A percentile compares a stretch with the other conserved stretches of the same genome.
Conservation (phyloP, 345 rosid genomes). For the Anacardium occidentale region DNA sequence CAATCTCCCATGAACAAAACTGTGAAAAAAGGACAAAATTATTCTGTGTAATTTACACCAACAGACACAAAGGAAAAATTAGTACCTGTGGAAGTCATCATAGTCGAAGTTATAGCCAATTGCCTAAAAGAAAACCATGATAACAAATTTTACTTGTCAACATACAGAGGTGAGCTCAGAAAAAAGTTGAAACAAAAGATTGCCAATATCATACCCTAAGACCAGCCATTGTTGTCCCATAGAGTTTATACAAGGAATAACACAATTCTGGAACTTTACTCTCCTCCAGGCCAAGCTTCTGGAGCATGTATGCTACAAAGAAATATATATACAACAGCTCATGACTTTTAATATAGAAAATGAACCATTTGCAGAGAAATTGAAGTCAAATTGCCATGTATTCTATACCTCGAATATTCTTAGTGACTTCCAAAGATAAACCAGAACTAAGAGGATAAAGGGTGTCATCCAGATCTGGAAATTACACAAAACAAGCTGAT, state of each 20-base stretch:
- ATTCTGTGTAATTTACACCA: neutral
- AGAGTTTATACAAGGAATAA: constrained; percentile 62
- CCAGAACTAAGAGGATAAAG: constrained; percentile 80
- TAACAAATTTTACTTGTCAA: neutral
- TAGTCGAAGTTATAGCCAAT: constrained; percentile 73
- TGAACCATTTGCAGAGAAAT: neutral
- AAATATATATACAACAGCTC: neutral
- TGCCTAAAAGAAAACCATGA: constrained; percentile 47
- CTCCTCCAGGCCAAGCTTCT: constrained; percentile 61
- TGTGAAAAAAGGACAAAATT: constrained; percentile 26
- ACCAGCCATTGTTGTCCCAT: constrained; percentile 98
- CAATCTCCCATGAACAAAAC: constrained; percentile 88
- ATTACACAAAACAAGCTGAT: neutral
- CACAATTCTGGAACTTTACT: constrained; percentile 63
- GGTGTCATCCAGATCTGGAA: constrained; percentile 79
- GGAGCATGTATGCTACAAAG: constrained; percentile 63
- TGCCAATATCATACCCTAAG: constrained; percentile 52
- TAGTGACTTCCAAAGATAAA: constrained; percentile 47
- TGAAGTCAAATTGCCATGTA: neutral
- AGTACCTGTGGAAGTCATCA: constrained; percentile 85
- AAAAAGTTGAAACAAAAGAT: neutral
- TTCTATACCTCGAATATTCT: constrained; percentile 68
- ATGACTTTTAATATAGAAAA: constrained; percentile 6
- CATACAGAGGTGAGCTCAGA: neutral
- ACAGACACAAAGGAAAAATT: neutral